These are phyloP conservation scores for Aspergillus thermomutatus DNA, from an alignment of 2,329 filamentous ascomycete genomes.

Conservation along the genomic window DNA sequence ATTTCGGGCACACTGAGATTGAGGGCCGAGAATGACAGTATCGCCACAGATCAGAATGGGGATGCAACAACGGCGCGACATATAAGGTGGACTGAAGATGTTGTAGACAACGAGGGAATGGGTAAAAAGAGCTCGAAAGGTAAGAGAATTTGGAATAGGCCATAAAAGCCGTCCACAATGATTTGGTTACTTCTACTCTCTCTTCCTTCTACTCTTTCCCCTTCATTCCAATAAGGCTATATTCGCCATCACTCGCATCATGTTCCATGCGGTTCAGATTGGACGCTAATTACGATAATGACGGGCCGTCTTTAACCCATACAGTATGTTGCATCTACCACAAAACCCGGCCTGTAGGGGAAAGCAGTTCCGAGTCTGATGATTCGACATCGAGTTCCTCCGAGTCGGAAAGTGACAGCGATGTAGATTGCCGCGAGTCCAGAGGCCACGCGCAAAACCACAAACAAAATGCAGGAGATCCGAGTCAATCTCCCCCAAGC, in stretches of 20 bases:
- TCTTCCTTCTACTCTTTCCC: neutral
- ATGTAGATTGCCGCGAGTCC: slow-evolving; percentile 24
- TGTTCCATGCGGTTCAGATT: neutral
- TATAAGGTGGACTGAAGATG: slow-evolving; percentile 89
- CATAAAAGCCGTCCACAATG: neutral
- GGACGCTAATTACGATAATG: neutral
- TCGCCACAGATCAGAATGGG: slow-evolving; percentile 3
- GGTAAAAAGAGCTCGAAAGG: slow-evolving; percentile 94
- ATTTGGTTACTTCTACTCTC: neutral
- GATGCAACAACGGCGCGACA: slow-evolving; percentile 48
- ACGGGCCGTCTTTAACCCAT: neutral
- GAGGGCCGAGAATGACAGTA: slow-evolving; percentile 23
- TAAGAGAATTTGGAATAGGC: slow-evolving; percentile 38
- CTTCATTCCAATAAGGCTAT: neutral
- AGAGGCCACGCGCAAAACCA: slow-evolving; percentile 18
- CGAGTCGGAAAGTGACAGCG: slow-evolving; percentile 46
- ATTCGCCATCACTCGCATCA: neutral
- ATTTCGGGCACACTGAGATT: slow-evolving; percentile 31
- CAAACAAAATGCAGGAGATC: slow-evolving; percentile 5
- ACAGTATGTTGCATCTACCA: slow-evolving; percentile 99
- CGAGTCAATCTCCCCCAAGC: slow-evolving; percentile 1
- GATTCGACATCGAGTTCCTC: slow-evolving; percentile 53
- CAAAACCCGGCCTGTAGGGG: slow-evolving; percentile 73
- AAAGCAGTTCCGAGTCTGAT: slow-evolving; percentile 64
- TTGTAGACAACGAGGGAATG: slow-evolving; percentile 92